These are phyloP conservation scores for Wolfiporia cocos DNA, from an alignment of 1,284 basidiomycete genomes.

Conservation along the genomic window DNA sequence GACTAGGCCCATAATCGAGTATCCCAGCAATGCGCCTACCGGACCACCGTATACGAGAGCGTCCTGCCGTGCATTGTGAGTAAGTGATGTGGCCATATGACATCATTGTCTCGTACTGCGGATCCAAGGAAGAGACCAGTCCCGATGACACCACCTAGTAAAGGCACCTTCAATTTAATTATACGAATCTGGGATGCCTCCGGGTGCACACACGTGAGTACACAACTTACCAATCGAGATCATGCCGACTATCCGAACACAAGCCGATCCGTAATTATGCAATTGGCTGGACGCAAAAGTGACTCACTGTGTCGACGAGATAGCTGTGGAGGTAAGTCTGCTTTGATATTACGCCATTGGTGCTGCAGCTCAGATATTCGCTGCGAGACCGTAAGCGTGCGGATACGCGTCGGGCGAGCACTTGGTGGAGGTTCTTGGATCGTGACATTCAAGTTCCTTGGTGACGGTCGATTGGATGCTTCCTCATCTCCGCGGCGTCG, in stretches of 20 bases:
- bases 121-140: conserved; percentile 41
- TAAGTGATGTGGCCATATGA: not conserved
- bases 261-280: not conserved
- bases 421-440: too few relatives aligned
- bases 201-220: too few relatives aligned
- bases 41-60: conserved; percentile 52
- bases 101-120: conserved; percentile 12
- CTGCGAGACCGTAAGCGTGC: conserved; percentile 7
- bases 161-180: too few relatives aligned
- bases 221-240: conserved; percentile 24
- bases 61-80: conserved; percentile 47
- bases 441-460: too few relatives aligned
- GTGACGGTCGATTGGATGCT: too few relatives aligned
- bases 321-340: conserved; percentile 25
- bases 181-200: too few relatives aligned
- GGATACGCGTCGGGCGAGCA: too few relatives aligned
- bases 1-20: conserved; percentile 41
- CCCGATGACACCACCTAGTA: conserved; percentile 39
- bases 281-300: not conserved
- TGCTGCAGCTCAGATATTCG: conserved; percentile 21
- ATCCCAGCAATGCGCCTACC: conserved; percentile 59
- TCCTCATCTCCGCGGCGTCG: too few relatives aligned
- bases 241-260: conserved; percentile 22
- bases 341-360: conserved; percentile 25
- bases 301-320: conserved; percentile 21